These are phyloP conservation scores for Proliferodiscus dingleyae DNA, from an alignment of 2,329 filamentous ascomycete genomes.

Conservation along the genomic window DNA sequence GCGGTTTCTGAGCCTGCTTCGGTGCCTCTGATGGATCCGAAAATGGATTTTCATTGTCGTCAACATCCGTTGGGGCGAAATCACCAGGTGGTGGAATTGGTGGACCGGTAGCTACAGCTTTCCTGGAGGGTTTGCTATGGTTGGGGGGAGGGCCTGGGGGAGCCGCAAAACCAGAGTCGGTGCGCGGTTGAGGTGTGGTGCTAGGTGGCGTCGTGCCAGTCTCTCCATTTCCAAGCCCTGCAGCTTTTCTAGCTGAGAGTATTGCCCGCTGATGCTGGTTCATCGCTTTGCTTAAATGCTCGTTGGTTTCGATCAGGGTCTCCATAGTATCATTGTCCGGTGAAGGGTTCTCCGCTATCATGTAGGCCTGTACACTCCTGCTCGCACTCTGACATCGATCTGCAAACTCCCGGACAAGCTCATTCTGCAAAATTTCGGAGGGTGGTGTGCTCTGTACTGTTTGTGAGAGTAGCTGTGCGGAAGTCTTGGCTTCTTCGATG, in stretches of 20 bases:
- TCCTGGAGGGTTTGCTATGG: conserved; percentile 9
- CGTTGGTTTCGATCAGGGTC: conserved; percentile 89
- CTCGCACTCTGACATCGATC: conserved; percentile 80
- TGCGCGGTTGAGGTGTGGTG: conserved; percentile 19
- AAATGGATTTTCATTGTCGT: conserved; percentile 28
- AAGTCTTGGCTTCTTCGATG: conserved; percentile 85
- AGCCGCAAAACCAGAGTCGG: conserved; percentile 17
- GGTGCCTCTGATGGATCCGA: conserved; percentile 20
- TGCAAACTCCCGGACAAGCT: conserved; percentile 89
- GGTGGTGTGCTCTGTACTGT: conserved; percentile 81
- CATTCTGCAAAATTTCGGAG: conserved; percentile 70
- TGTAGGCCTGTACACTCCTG: conserved; percentile 79
- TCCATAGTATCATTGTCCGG: conserved; percentile 94
- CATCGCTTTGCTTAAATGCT: conserved; percentile 77
- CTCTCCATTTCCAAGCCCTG: conserved; percentile 36
- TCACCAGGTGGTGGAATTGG: conserved; percentile 28
- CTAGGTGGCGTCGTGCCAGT: conserved; percentile 4
- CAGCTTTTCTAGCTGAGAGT: conserved; percentile 54
- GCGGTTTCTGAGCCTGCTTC: conserved; percentile 11
- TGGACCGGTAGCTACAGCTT: conserved; percentile 10
- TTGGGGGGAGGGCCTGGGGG: conserved; percentile 19
- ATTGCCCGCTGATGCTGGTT: conserved; percentile 82
- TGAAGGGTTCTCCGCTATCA: conserved; percentile 69
- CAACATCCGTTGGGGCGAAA: conserved; percentile 20
- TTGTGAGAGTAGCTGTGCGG: conserved; percentile 86